Conservation (phyloP, 768 basidiomycete genomes). For the Coprinellus micaceus region DNA sequence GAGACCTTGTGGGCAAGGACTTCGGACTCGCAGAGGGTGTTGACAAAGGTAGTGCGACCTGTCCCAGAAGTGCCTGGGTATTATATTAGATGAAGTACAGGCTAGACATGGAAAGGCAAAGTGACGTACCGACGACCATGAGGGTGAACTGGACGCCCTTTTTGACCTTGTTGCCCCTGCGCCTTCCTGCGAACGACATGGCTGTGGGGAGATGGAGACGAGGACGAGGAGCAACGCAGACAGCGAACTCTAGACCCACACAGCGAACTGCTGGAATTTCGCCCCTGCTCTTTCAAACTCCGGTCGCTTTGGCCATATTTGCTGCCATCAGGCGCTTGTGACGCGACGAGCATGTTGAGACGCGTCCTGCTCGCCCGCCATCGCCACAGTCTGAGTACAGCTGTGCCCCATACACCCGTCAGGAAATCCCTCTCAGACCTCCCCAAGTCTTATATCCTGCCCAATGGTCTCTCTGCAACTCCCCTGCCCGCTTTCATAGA, state of each 20-base stretch:
- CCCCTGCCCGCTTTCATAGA: conserved; percentile 40
- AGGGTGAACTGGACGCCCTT: conserved; percentile 98
- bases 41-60: conserved; percentile 97
- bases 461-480: conserved; percentile 40
- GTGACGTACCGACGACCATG: conserved; percentile 89
- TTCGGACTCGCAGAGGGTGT: conserved; percentile 96
- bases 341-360: background rate
- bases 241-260: too few relatives aligned
- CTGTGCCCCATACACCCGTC: too few relatives aligned
- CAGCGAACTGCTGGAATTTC: conserved; percentile 30
- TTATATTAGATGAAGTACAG: conserved; percentile 3
- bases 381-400: too few relatives aligned
- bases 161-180: conserved; percentile 93
- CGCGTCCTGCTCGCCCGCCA: background rate
- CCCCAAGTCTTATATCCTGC: conserved; percentile 42
- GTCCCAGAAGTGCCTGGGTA: conserved; percentile 91
- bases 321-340: background rate
- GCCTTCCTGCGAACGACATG: conserved; percentile 85
- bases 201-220: conserved; percentile 24
- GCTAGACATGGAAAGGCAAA: conserved; percentile 4
- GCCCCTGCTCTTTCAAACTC: conserved; percentile 35
- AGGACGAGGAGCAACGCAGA: conserved; percentile 19
- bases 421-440: conserved; percentile 56
- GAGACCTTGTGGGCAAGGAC: conserved; percentile 85
- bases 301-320: conserved; percentile 20